Conservation (phyloP, 495 filamentous ascomycete species). For the Podospora tetraspora region DNA sequence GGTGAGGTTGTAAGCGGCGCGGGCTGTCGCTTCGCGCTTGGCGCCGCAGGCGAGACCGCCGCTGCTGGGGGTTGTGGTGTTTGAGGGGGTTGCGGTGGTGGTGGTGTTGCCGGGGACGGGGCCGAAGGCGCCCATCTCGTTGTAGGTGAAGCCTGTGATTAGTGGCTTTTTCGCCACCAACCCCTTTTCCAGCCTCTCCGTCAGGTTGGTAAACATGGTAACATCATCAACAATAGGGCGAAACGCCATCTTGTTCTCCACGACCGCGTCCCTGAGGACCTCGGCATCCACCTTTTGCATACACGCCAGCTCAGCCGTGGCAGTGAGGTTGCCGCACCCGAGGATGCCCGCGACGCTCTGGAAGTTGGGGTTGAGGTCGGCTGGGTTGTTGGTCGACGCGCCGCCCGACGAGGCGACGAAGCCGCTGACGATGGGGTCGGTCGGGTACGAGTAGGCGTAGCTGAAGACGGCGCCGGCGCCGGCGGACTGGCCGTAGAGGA, state of each 20-base stretch:
- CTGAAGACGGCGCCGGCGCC: slow-evolving; percentile 43
- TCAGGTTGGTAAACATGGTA: slow-evolving; percentile 27
- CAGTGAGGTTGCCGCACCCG: slow-evolving; percentile 40
- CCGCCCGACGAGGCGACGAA: slow-evolving; percentile 51
- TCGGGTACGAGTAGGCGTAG: slow-evolving; percentile 40
- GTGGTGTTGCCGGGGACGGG: neutral
- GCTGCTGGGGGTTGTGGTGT: neutral
- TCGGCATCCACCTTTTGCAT: slow-evolving; percentile 33
- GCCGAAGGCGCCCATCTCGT: slow-evolving; percentile 16
- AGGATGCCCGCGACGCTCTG: slow-evolving; percentile 33
- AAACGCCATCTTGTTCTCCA: neutral
- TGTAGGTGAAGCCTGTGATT: slow-evolving; percentile 17
- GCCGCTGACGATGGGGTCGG: slow-evolving; percentile 39
- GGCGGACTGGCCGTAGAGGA: slow-evolving; percentile 44
- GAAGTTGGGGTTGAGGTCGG: slow-evolving; percentile 17
- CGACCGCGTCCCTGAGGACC: neutral
- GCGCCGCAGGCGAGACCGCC: neutral
- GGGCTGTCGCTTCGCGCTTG: neutral
- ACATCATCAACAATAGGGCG: slow-evolving; percentile 25
- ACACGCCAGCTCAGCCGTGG: slow-evolving; percentile 39
- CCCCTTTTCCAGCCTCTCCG: slow-evolving; percentile 22
- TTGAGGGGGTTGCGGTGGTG: neutral
- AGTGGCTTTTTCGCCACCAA: slow-evolving; percentile 12
- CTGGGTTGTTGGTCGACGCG: slow-evolving; percentile 23
- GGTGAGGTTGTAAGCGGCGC: slow-evolving; percentile 3